Evolutionary conservation across 768 basidiomycete genomes (phyloP).

Genomic region (Serendipita vermifera): DNA sequence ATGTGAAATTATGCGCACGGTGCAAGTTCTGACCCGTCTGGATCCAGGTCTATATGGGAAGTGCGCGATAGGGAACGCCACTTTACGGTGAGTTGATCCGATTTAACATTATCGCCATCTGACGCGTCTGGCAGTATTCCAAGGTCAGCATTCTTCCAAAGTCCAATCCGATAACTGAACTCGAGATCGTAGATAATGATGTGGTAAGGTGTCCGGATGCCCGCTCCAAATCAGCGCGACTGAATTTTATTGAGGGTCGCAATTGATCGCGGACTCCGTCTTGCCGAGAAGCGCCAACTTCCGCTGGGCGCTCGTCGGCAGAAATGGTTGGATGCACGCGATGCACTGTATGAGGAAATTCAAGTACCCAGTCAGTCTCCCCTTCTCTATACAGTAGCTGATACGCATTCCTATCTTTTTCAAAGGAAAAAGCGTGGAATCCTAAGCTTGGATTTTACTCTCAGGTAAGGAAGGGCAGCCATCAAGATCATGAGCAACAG

Average conservation of each 20-base stretch:
- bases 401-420: no score
- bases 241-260: conserved; percentile 55
- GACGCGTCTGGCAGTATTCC: conserved; percentile 42
- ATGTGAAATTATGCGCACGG: conserved; percentile 22
- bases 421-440: conserved; percentile 81
- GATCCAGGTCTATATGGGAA: conserved; percentile 77
- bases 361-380: no score
- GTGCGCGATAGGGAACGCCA: conserved; percentile 75
- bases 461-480: conserved; percentile 12
- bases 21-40: not conserved
- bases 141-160: conserved; percentile 38
- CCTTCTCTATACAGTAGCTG: no score
- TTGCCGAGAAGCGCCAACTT: conserved; percentile 89
- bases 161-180: conserved; percentile 1
- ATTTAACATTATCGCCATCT: not conserved
- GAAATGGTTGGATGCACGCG: conserved; percentile 38
- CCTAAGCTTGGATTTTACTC: conserved; percentile 24
- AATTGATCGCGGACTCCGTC: conserved; percentile 81
- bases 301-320: conserved; percentile 31
- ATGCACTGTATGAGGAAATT: conserved; percentile 83
- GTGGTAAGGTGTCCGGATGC: conserved; percentile 40
- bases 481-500: no score
- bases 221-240: not conserved
- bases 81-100: conserved; percentile 50
- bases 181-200: conserved; percentile 57